Base-by-base conservation (phyloP, 495 filamentous ascomycete species). In the Penicillium cosmopolitanum region DNA sequence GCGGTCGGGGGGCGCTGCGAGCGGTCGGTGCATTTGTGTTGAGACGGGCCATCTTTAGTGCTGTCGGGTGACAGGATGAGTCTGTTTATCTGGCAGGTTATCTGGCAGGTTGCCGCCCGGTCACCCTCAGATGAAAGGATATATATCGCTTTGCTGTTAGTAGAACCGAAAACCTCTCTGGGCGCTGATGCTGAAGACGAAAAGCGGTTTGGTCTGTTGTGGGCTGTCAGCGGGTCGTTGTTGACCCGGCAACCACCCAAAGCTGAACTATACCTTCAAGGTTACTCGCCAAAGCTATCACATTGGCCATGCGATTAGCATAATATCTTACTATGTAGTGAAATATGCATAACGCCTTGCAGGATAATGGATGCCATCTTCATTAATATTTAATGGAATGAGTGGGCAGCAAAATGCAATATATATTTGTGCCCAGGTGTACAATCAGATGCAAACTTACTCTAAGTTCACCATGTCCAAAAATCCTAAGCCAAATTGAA, bases 191-290 rank as follows among this genome's bases (percentile, higher is more conserved):
- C 16, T 44, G 42, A 15, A 18, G 42, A 44, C 15, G n/a, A 44
- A 44, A 44, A 15, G 50, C 12, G 25, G 50, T 44, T 23, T 23
- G 15, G 16, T 44, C 42, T 44, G 42, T 44, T 44, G 15, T 43
- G 42, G 42, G 28, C 53, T 53, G 50, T 64, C 58, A 64, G 56
- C 53, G 50, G 38, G 23, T 43, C 4, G 28, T 42, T 48, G 62
- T 65, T 65, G 62, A 55, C 62, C 47, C 50, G 58, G 62, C 59
- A 65, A 65, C 62, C 58, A 43, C n/a, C 19, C 7, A n/a, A 38
- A 38, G 10, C n/a, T 38, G 36, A 38, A 15, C 5, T 31, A 31
- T 31, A 31, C 28, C 28, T 2, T n/a, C n/a, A n/a, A n/a, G n/a
- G n/a, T n/a, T 7, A 31, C 28, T 8, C 28, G 28, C 28, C 35